Base-by-base conservation (phyloP, 2,329 filamentous ascomycete genomes). In the Fragosphaeria purpurea region DNA sequence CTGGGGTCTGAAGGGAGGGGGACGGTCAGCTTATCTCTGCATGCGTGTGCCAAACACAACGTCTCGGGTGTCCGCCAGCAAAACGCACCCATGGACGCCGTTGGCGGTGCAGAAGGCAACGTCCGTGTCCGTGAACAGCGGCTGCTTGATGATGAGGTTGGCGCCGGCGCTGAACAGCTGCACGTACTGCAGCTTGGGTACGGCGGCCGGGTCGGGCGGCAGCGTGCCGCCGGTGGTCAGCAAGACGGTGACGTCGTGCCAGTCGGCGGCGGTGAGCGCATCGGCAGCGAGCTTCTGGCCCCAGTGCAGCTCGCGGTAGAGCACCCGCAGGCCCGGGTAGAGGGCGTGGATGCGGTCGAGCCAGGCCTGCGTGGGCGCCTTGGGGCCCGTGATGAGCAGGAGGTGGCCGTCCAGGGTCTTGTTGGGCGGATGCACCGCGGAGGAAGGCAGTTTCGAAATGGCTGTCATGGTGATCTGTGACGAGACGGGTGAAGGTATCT, bases 81-180 rank as follows among this genome's bases (percentile, higher is more conserved):
- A 6, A 43, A 59, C 70, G 60, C 54, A 77, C 75, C 74, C 75
- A 41, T 79, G 75, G n/a, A 80, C 72, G 0, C 77, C 77, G 52
- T 77, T 80, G 0, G 75, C 75, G 0, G 76, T 77, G 43, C 71
- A 75, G 53, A 81, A 76, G 0, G 64, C 59, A 7, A 78, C 63
- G 46, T 76, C 65, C 0, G 71, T 76, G 30, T 77, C 72, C 30
- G 62, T 67, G 52, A 75, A 80, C 0, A 79, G 51, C 1, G 71
- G 70, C 10, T 69, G 60, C 2, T 71, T 60, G 7, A 73, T 46
- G 9, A 79, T 59, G 48, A 71, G 68, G 49, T 80, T 76, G 2
- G 72, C 72, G 6, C 77, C 77, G 1, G 77, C 77, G 50, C 71
- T 77, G 30, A 69, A 65, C 6, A 81, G 67, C 62, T 80, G 76